A percentile compares a stretch with the other conserved stretches of the same genome.
phyloP scores from a whole-genome alignment of 495 filamentous ascomycete genomes.

The Trichoderma reesei region DNA sequence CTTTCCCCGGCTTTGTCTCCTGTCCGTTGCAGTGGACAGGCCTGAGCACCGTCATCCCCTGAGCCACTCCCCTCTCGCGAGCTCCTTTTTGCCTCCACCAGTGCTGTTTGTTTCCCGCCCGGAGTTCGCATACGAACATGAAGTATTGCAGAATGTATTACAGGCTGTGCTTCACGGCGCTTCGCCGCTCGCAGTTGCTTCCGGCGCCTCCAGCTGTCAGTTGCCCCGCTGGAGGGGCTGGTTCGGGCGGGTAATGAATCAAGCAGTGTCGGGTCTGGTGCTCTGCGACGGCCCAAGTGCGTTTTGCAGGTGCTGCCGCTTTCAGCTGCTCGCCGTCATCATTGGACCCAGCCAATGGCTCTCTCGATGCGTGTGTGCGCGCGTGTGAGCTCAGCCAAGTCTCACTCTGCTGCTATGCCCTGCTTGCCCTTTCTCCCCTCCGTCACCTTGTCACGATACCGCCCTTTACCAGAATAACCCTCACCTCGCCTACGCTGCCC shows the following conservation, averaged over 20 bases:
- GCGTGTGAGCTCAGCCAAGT: not conserved
- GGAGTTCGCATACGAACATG: no score
- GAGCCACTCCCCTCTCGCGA: no score
- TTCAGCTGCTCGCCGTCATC: constrained; percentile 9
- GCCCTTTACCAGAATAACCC: constrained; percentile 6
- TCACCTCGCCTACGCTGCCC: not conserved
- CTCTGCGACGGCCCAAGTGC: not conserved
- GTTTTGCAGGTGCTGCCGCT: not conserved
- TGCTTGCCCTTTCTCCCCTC: not conserved
- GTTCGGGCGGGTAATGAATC: not conserved
- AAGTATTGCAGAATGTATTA: no score
- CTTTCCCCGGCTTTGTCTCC: no score
- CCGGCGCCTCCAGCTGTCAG: not conserved
- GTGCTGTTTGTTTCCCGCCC: not conserved
- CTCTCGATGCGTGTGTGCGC: not conserved
- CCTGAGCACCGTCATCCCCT: no score
- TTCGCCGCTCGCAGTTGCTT: not conserved
- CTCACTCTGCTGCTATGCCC: not conserved
- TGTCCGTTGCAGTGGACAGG: no score
- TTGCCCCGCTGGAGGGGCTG: not conserved
- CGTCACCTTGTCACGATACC: constrained; percentile 1
- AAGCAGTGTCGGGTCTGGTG: no score
- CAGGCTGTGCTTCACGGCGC: constrained; percentile 3
- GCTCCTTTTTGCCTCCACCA: not conserved
- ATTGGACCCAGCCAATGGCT: not conserved